A percentile compares a stretch with the other conserved stretches of the same genome.
Conservation (phyloP, 164 flowering plant species). For the Santalum album region DNA sequence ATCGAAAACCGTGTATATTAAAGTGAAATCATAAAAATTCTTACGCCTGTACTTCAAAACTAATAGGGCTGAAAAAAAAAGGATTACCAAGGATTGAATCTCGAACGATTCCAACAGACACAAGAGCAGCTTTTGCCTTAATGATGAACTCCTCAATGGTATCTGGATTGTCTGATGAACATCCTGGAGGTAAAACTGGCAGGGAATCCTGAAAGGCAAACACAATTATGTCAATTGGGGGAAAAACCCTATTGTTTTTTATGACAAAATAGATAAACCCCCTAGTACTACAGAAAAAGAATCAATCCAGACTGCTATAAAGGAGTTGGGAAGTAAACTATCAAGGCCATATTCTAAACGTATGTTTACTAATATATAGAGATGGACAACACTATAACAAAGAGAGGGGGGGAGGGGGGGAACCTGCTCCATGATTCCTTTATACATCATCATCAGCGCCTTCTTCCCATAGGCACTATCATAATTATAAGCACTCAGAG, state of each 20-base stretch:
- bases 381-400: too few relatives aligned
- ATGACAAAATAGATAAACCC: too few relatives aligned
- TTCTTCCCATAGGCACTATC: constrained; percentile 85
- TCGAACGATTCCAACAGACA: constrained; percentile 88
- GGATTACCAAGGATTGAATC: constrained; percentile 60
- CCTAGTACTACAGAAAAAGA: too few relatives aligned
- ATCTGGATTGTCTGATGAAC: constrained; percentile 76
- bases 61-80: not conserved
- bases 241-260: too few relatives aligned
- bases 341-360: too few relatives aligned
- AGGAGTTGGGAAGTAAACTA: too few relatives aligned
- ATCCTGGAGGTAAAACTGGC: constrained; percentile 87
- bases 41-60: not conserved
- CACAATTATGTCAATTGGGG: constrained; percentile 6
- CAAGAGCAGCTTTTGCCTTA: constrained; percentile 88
- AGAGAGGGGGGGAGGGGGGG: too few relatives aligned
- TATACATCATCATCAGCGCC: constrained; percentile 76
- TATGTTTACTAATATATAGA: too few relatives aligned
- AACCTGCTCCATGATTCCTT: constrained; percentile 92
- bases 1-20: too few relatives aligned
- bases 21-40: not conserved
- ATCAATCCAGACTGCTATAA: too few relatives aligned
- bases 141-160: constrained; percentile 53
- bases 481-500: constrained; percentile 92
- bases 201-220: constrained; percentile 54